Evolutionary conservation across 2,329 filamentous ascomycete genomes (phyloP), one percentile per base, ranked within the genome.

Genomic region (Zarea fungicola): DNA sequence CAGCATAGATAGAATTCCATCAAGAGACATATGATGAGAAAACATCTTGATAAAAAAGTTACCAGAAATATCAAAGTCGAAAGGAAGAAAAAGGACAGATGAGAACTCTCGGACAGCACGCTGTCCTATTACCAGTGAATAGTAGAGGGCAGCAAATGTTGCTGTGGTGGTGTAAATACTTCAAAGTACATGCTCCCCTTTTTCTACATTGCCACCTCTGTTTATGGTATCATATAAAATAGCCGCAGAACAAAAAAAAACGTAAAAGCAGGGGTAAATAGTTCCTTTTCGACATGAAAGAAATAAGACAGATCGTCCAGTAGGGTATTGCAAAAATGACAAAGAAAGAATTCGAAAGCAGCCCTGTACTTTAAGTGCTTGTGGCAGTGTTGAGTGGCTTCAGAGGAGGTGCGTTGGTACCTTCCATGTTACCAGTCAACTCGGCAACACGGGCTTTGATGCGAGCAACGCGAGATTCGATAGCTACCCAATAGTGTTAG

Each of bases 381-480:
- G 40, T 28, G 19, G 41, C 41, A 18, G 26, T 22, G 19, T 34
- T 43, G 31, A n/a, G n/a, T 29, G 35, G 40, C 28, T 42, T 31
- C n/a, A 26, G 19, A 22, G 35, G 41, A 19, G 76, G 71, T 6
- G 62, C 65, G 34, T 59, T 62, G 28, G 66, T 66, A 36, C 69
- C 74, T 61, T 92, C 87, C 79, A 88, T 88, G 66, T 87, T 88
- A 59, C 86, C 86, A 2, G 93, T 99, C 59, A 99, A 72, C 66
- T 96, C 90, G 45, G 93, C 93, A 51, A 99, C 93, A 54, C 93
- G 85, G 52, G 93, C 93, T 72, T 96, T 97, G 78, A 99, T 99
- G 55, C 93, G 87, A 42, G 93, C 93, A 52, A 97, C 93, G 56
- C 93, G 88, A 42, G 90, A 91, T 68, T 99, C 93, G 61, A 97